Base-by-base conservation (phyloP, 257 asterid species). In the Striga asiatica region DNA sequence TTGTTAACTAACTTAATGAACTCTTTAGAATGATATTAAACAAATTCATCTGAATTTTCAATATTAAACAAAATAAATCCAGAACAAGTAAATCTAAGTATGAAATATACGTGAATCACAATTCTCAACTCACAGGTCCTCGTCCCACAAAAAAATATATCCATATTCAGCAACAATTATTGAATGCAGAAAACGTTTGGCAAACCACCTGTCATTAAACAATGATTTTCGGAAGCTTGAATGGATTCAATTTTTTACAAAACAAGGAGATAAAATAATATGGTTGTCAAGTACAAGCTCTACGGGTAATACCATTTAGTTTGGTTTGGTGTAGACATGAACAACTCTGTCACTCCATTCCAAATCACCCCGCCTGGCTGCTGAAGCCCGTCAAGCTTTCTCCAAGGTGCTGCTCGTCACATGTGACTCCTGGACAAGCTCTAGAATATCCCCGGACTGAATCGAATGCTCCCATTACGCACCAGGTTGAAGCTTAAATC, bases 171-270 rank as follows among this genome's bases (percentile, higher is more conserved):
- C 79, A 63, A 86, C 86, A 19, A 89, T 83, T 62, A 81, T 91
- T 0, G 97, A 96, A 74, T 89, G 97, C 19, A 89, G 77, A 60
- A 89, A 89, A 7, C 97, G 92, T 54, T 89, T 89, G 6, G 96
- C 96, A 53, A 83, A 89, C 97, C 97, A 89, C 97, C 97, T 89
- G 56, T 25, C 61, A 46, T 60, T 28, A 66, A 62, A 28, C 27
- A 17, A 46, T 59, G 21, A 54, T 45, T 19, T 12, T 17, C 45
- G 23, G 29, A 14, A 11, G 47, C 27, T 22, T 17, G 27, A 24
- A 42, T 41, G 19, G 34, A 27, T n/a, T 35, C 43, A 11, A 42
- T 24, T n/a, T n/a, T n/a, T 32, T 46, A 48, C 56, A 20, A 23
- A 29, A 56, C 3, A n/a, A 55, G 13, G n/a, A n/a, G n/a, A n/a